Conservation (phyloP, 2,329 filamentous ascomycete species). For the Penicillium sp. region DNA sequence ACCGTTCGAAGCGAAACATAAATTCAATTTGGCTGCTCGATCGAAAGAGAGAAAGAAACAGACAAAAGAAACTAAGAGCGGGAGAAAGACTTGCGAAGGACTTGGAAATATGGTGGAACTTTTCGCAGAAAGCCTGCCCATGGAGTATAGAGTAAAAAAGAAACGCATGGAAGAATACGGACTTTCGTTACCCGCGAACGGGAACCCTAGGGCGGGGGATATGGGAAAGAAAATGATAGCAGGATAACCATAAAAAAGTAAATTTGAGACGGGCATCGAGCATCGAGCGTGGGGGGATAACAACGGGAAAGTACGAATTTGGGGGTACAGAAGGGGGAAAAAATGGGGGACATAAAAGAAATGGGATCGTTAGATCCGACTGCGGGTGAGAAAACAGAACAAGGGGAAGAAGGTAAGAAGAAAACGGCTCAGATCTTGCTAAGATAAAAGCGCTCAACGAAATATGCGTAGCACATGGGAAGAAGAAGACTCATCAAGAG, state of each 20-base stretch:
- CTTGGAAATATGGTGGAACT: constrained; percentile 44
- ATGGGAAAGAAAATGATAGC: constrained; percentile 28
- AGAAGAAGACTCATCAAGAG: constrained; percentile 53
- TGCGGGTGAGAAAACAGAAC: constrained; percentile 15
- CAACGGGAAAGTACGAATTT: constrained; percentile 6
- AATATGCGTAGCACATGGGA: constrained; percentile 49
- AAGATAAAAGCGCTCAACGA: constrained; percentile 48
- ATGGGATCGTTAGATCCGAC: constrained; percentile 22
- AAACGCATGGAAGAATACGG: constrained; percentile 43
- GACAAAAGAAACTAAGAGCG: constrained; percentile 18
- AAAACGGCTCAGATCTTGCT: constrained; percentile 44
- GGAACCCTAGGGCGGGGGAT: constrained; percentile 36
- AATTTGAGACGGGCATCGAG: constrained; percentile 7
- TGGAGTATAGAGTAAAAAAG: constrained; percentile 43
- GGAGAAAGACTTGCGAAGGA: constrained; percentile 27
- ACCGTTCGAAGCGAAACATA: constrained; percentile 43
- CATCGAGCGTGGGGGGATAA: constrained; percentile 21
- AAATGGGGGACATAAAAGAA: constrained; percentile 15
- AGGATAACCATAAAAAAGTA: constrained; percentile 26
- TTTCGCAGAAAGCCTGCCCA: constrained; percentile 55
- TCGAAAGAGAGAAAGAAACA: constrained; percentile 35
- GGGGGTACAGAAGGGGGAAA: constrained; percentile 19
- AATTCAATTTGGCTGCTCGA: constrained; percentile 48
- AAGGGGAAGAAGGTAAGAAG: constrained; percentile 18
- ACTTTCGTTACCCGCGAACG: constrained; percentile 48